Conservation (phyloP, 768 basidiomycete species). For the Mrakia frigida region DNA sequence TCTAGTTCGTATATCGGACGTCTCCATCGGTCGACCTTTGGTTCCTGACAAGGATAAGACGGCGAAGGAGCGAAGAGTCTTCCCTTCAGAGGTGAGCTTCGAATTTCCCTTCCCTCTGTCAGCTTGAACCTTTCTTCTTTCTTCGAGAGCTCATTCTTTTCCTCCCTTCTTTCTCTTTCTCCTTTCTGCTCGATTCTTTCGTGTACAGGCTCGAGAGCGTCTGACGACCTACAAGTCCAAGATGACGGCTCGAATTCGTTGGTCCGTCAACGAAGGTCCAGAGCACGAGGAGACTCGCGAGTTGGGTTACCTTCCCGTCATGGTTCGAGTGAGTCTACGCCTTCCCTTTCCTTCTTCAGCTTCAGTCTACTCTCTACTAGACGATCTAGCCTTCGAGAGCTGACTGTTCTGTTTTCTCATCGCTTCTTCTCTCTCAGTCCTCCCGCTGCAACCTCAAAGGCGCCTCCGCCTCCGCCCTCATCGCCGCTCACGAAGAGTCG, state of each 20-base stretch:
- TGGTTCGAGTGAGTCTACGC: conserved; percentile 72
- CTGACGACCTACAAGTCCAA: conserved; percentile 84
- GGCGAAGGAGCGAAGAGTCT: conserved; percentile 69
- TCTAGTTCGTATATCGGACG: conserved; percentile 84
- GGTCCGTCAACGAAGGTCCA: conserved; percentile 67
- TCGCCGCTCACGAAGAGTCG: conserved; percentile 86
- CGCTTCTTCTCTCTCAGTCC: conserved; percentile 53
- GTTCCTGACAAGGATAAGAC: conserved; percentile 75
- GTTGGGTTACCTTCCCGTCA: conserved; percentile 88
- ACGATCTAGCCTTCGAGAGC: not conserved
- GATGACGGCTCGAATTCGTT: conserved; percentile 79
- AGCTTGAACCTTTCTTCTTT: not conserved
- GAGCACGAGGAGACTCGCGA: conserved; percentile 68
- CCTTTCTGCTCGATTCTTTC: not conserved
- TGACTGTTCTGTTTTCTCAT: not conserved
- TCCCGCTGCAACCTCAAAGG: conserved; percentile 83
- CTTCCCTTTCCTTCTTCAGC: not conserved
- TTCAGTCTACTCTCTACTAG: not conserved
- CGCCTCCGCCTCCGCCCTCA: conserved; percentile 78
- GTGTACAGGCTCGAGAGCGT: conserved; percentile 79
- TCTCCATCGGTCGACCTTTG: conserved; percentile 76
- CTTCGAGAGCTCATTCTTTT: not conserved
- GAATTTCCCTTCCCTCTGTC: not conserved
- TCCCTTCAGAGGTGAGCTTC: conserved; percentile 71
- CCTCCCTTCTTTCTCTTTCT: not conserved